Percentiles rank a stretch among this genome's conserved stretches.
Evolutionary conservation across 2,329 filamentous ascomycete genomes (phyloP).

Genomic region (Curvularia lunata): DNA sequence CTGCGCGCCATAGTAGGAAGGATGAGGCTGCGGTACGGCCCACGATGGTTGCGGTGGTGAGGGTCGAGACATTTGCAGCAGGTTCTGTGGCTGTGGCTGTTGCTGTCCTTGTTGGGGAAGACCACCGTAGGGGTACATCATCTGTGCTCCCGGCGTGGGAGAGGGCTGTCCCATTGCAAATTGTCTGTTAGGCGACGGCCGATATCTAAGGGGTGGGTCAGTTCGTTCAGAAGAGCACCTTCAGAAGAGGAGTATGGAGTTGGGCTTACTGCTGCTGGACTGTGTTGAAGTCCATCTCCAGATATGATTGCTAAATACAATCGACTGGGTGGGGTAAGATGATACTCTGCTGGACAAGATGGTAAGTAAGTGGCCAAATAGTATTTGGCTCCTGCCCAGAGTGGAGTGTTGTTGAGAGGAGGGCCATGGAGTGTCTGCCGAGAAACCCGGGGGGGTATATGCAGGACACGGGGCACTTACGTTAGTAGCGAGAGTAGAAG

Average conservation of each 20-base stretch:
- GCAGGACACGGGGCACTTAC: conserved; percentile 36
- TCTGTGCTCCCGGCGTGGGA: conserved; percentile 38
- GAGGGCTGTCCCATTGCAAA: conserved; percentile 41
- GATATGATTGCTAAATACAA: conserved; percentile 35
- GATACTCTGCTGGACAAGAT: conserved; percentile 27
- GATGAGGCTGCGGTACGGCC: conserved; percentile 43
- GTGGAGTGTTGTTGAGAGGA: conserved; percentile 31
- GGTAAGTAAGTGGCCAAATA: conserved; percentile 37
- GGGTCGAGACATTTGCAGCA: conserved; percentile 39
- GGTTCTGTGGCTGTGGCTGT: conserved; percentile 23
- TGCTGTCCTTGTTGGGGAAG: conserved; percentile 36
- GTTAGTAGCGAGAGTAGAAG: conserved; percentile 30
- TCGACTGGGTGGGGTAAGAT: conserved; percentile 28
- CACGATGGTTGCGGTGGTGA: conserved; percentile 46
- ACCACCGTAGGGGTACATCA: conserved; percentile 47
- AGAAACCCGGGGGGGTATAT: conserved; percentile 32
- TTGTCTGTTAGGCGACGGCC: conserved; percentile 45
- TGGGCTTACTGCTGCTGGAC: conserved; percentile 49
- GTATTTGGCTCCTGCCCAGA: conserved; percentile 23
- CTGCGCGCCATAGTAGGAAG: conserved; percentile 40
- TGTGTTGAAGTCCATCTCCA: conserved; percentile 54
- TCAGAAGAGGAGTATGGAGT: conserved; percentile 9
- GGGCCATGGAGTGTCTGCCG: conserved; percentile 23
- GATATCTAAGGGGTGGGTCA: conserved; percentile 46
- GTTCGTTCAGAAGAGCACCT: conserved; percentile 9